phyloP scores from a whole-genome alignment of 352 stramenopile species.

The Globisporangium solare region DNA sequence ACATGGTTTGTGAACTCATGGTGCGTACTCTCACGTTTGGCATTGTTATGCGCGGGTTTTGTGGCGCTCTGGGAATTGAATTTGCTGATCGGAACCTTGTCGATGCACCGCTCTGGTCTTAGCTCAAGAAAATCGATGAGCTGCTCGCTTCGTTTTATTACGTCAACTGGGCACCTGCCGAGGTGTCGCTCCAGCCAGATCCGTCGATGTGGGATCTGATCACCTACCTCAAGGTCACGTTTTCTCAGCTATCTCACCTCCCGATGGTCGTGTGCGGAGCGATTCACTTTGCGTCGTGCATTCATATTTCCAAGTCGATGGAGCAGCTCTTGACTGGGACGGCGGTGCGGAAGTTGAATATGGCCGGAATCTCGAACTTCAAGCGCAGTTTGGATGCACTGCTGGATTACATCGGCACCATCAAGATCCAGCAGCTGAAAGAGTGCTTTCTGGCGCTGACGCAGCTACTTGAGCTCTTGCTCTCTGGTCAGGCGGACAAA shows the following conservation, averaged over 20 bases:
- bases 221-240: slow-evolving; percentile 82
- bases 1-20: slow-evolving; percentile 84
- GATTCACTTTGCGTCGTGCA: slow-evolving; percentile 73
- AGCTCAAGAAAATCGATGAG: slow-evolving; percentile 84
- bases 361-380: slow-evolving; percentile 68
- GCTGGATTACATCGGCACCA: slow-evolving; percentile 53
- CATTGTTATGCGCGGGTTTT: too few relatives aligned
- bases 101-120: too few relatives aligned
- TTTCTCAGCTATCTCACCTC: slow-evolving; percentile 55
- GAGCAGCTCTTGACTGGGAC: slow-evolving; percentile 61
- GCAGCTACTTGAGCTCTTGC: slow-evolving; percentile 63
- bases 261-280: slow-evolving; percentile 54
- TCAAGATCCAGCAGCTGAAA: slow-evolving; percentile 52
- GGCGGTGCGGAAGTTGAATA: slow-evolving; percentile 63
- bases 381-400: slow-evolving; percentile 74
- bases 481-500: slow-evolving; percentile 51
- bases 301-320: slow-evolving; percentile 72
- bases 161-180: slow-evolving; percentile 63
- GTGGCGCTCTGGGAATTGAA: neutral
- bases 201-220: slow-evolving; percentile 81
- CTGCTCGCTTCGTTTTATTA: slow-evolving; percentile 73
- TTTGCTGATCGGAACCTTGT: neutral
- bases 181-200: slow-evolving; percentile 56
- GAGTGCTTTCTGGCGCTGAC: slow-evolving; percentile 63
- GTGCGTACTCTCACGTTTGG: slow-evolving; percentile 17